phyloP scores from a whole-genome alignment of 2,329 filamentous ascomycete genomes.

The Hypoxylon sp. region DNA sequence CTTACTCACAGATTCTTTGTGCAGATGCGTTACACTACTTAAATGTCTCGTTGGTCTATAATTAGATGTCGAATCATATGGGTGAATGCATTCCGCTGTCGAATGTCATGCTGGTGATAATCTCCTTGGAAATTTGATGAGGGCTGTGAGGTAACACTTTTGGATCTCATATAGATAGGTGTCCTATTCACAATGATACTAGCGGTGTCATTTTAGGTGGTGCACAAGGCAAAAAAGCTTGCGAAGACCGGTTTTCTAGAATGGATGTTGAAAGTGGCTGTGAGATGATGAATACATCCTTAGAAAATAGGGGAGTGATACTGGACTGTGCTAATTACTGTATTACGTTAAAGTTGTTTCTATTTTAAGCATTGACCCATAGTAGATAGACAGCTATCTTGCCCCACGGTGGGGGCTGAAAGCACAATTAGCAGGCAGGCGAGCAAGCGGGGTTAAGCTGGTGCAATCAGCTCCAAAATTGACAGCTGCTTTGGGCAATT shows the following conservation, averaged over 20 bases:
- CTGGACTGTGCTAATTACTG: slow-evolving; percentile 15
- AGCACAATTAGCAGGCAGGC: too few species aligned
- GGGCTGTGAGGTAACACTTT: slow-evolving; percentile 32
- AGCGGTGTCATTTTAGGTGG: neutral
- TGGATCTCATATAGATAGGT: slow-evolving; percentile 7
- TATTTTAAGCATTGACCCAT: slow-evolving; percentile 25
- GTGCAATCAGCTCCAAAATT: slow-evolving; percentile 24
- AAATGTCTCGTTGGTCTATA: slow-evolving; percentile 33
- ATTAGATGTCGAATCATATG: slow-evolving; percentile 34
- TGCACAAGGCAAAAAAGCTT: slow-evolving; percentile 3
- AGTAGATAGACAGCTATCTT: slow-evolving; percentile 17
- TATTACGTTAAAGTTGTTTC: slow-evolving; percentile 27
- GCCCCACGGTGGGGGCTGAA: slow-evolving; percentile 34
- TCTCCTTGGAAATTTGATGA: slow-evolving; percentile 14
- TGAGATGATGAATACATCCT: slow-evolving; percentile 12
- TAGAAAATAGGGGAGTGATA: too few species aligned
- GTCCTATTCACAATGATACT: slow-evolving; percentile 1
- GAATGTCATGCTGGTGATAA: slow-evolving; percentile 20
- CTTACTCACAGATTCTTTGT: slow-evolving; percentile 28
- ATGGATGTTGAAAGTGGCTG: neutral
- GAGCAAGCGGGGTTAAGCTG: slow-evolving; percentile 10
- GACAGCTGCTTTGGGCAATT: slow-evolving; percentile 23
- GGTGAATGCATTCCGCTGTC: slow-evolving; percentile 9
- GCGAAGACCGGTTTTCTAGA: neutral
- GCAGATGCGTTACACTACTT: slow-evolving; percentile 29